Evolutionary conservation across 1,139 yeast species (phyloP), one percentile per base, ranked within the genome.

Genomic region (Hemisphaericaspora xylofermentans): DNA sequence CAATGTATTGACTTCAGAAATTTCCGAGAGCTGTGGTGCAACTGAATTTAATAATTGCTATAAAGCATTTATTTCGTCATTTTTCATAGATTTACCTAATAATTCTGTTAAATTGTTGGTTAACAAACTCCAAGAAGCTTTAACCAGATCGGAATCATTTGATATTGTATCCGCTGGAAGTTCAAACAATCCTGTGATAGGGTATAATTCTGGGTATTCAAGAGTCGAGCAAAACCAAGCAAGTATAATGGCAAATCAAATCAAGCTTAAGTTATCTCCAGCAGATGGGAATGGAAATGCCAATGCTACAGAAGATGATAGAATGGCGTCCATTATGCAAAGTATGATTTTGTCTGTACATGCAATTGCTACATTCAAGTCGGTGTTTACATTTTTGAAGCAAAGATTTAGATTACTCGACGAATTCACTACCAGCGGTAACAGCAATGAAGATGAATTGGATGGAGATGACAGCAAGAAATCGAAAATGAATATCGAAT

Each of bases 301-400:
- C n/a, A 66, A 58, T 7, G 57, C 52, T 9, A 43, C 38, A 10
- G 38, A 45, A 6, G 47, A 50, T 13, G 58, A 50, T 5, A 48
- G 48, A 24, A 43, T 64, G 1, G 68, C 74, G 1, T 53, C 60
- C 1, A 57, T 54, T 6, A 53, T 69, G 49, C 66, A 66, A 29
- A 66, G 68, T 28, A 56, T 83, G 54, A 63, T 80, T 26, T 64
- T 89, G 15, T 76, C 91, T 14, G 86, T 87, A n/a, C 96, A 89
- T 58, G 95, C 95, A 0, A 83, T 89, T 52, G 95, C 96, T 0
- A 85, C 96, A 0, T 84, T 88, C 56, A 78, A 76, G 44, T 79
- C 91, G 1, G 72, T 91, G 31, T 83, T 80, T 39, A 76, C 80
- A 2, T 88, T 87, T 53, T 63, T 84, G 46, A 77, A 58, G 34